phyloP scores from a whole-genome alignment of 768 basidiomycete species.

The Suillus ampliporus region DNA sequence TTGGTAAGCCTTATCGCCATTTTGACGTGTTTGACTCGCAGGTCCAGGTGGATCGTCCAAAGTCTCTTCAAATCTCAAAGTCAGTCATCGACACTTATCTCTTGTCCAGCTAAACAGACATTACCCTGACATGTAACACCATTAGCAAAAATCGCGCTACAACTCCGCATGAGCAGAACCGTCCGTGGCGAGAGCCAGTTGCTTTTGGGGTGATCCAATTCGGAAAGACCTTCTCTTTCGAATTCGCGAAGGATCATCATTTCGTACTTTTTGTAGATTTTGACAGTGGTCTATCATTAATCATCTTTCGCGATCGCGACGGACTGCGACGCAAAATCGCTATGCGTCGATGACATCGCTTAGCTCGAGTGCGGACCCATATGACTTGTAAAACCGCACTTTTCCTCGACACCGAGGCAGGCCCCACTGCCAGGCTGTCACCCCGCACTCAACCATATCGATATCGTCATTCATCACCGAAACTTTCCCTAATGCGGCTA shows the following conservation, averaged over 20 bases:
- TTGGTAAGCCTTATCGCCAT: not conserved
- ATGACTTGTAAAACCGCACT: not conserved
- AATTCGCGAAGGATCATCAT: not conserved
- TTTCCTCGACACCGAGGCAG: not conserved
- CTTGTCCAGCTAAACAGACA: too few species aligned
- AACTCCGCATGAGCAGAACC: not conserved
- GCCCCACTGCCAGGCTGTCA: not conserved
- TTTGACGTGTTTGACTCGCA: not conserved
- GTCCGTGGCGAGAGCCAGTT: not conserved
- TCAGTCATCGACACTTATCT: not conserved
- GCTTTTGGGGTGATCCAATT: not conserved
- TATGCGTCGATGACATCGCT: too few species aligned
- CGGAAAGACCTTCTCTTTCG: not conserved
- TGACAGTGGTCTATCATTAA: not conserved
- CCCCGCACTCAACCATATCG: not conserved
- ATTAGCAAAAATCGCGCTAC: not conserved
- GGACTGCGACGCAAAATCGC: too few species aligned
- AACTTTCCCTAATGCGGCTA: not conserved
- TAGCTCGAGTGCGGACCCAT: not conserved
- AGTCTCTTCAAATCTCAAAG: not conserved
- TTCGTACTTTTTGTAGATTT: not conserved
- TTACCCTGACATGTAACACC: not conserved
- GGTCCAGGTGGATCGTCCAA: not conserved
- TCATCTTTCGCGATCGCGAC: not conserved
- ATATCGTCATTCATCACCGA: not conserved